These are phyloP conservation scores for Candida easanensis DNA, from an alignment of 805 yeast genomes.

Conservation along the genomic window DNA sequence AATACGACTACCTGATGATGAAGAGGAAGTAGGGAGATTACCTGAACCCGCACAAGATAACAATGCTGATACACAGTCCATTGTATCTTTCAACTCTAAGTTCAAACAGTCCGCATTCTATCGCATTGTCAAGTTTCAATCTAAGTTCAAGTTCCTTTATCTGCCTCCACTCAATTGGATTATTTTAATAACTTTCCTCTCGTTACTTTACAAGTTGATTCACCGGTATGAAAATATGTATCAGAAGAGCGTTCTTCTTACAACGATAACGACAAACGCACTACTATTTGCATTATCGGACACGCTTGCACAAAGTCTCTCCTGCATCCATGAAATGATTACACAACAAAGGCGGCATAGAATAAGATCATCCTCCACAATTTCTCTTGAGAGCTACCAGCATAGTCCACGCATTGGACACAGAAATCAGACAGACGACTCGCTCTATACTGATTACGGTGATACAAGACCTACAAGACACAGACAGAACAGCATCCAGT, in stretches of 20 bases:
- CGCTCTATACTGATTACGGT: constrained; percentile 30
- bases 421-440: constrained; percentile 22
- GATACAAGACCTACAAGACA: constrained; percentile 27
- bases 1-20: constrained; percentile 14
- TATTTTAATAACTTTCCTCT: constrained; percentile 47
- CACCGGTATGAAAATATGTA: constrained; percentile 60
- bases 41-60: constrained; percentile 1
- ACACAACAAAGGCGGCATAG: constrained; percentile 2
- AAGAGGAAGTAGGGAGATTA: not conserved
- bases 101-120: constrained; percentile 20
- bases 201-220: constrained; percentile 50
- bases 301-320: constrained; percentile 68
- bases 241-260: constrained; percentile 61
- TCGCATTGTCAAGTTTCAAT: constrained; percentile 19
- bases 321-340: constrained; percentile 21
- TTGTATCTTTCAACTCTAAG: constrained; percentile 11
- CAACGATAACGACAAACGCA: constrained; percentile 77
- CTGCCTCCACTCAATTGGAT: constrained; percentile 57
- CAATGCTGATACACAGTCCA: constrained; percentile 7
- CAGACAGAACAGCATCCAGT: constrained; percentile 29
- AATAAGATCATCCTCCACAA: constrained; percentile 10
- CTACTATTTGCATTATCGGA: constrained; percentile 90
- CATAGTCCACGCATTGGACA: constrained; percentile 3
- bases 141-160: constrained; percentile 37
- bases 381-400: constrained; percentile 16